Evolutionary conservation across 1,284 basidiomycete species (phyloP).

Genomic region (Paramarasmius palmivorus): DNA sequence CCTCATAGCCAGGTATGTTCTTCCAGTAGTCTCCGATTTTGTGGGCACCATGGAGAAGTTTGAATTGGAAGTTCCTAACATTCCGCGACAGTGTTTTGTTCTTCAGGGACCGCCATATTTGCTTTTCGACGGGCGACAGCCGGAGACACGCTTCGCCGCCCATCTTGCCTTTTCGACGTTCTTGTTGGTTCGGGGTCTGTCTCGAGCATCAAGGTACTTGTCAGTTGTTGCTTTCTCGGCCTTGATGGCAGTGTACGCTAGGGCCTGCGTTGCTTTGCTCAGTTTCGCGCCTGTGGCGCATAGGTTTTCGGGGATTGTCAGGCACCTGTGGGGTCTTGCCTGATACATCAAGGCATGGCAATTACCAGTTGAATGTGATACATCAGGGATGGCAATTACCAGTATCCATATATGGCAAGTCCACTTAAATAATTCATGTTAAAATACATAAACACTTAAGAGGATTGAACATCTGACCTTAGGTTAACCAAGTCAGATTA

Average conservation of each 20-base stretch:
- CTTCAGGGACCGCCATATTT: slow-evolving; percentile 10
- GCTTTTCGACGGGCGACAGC: background rate
- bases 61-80: slow-evolving; percentile 13
- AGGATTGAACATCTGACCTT: no score
- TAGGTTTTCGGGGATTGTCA: background rate
- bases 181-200: slow-evolving; percentile 16
- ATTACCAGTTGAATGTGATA: no score
- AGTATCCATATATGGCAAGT: no score
- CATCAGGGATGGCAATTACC: no score
- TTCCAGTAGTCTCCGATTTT: slow-evolving; percentile 13
- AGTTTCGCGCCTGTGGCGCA: slow-evolving; percentile 13
- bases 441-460: no score
- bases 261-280: slow-evolving; percentile 11
- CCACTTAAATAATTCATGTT: no score
- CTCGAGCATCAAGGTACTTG: background rate
- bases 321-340: no score
- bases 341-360: no score
- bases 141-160: background rate
- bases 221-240: background rate
- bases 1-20: slow-evolving; percentile 6
- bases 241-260: slow-evolving; percentile 16
- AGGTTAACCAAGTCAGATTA: no score
- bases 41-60: slow-evolving; percentile 10
- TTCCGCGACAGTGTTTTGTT: slow-evolving; percentile 4
- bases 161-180: background rate